Base-by-base conservation (phyloP, 2,329 filamentous ascomycete species). In the Colletotrichum tamarilloi region DNA sequence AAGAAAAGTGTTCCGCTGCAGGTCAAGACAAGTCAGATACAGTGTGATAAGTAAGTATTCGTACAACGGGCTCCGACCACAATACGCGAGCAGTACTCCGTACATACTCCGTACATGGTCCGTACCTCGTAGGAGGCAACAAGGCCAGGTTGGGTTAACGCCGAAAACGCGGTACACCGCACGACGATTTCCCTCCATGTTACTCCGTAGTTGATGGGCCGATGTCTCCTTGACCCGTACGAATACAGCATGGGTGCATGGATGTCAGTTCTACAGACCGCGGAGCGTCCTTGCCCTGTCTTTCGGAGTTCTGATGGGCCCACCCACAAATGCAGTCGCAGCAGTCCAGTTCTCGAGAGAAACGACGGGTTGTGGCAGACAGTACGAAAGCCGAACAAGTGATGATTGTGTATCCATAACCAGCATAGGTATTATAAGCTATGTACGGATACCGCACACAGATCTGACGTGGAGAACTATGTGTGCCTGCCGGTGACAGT, bases 1-100 rank as follows among this genome's bases (percentile, higher is more conserved):
- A 53, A 59, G 62, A n/a, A 67, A 52, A 67, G 28, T 60, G 16
- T 56, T 49, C 56, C 55, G 56, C 62, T 67, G 55, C 55, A 60
- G 26, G 62, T 30, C 30, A 53, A 38, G 30, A 32, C 42, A n/a
- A n/a, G 42, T 49, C 42, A 19, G 16, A 49, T 11, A 49, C 42
- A 49, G 16, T n/a, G 42, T n/a, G 65, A 38, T n/a, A n/a, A 30
- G 22, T 49, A 42, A 30, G 22, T 49, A 42, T 8, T 42, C 14
- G 38, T 42, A 22, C 64, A 42, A 28, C 46, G 32, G 42, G 22
- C 16, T 19, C 16, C n/a, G 26, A 28, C 56, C 30, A 62, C 28
- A n/a, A 12, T 26, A 42, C 16, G 28, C 30, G 24, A 24, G n/a
- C 26, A 19, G 14, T 46, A 11, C 35, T 6, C 30, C 30, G 30